phyloP scores from a whole-genome alignment of 345 rosid genomes.

The Laguncularia racemosa region DNA sequence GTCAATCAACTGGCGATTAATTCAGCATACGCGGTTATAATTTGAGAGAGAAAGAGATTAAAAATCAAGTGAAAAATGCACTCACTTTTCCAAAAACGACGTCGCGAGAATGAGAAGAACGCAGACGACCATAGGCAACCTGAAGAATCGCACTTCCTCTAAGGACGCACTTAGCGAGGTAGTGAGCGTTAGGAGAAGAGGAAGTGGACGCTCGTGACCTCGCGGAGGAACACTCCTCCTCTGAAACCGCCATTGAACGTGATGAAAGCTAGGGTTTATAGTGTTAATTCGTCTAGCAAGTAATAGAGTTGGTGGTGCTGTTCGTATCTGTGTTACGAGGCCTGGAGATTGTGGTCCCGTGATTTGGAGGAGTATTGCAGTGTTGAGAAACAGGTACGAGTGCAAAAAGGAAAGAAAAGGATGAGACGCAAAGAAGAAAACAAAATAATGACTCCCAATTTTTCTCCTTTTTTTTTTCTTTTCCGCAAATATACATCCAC shows the following conservation, averaged over 20 bases:
- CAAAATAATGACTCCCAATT: too few relatives aligned
- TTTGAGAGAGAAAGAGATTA: not conserved
- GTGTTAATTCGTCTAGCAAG: too few relatives aligned
- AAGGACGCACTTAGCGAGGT: slow-evolving; percentile 88
- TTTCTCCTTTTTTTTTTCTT: too few relatives aligned
- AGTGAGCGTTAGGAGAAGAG: slow-evolving; percentile 40
- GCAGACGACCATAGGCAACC: slow-evolving; percentile 73
- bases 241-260: slow-evolving; percentile 71
- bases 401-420: too few relatives aligned
- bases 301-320: too few relatives aligned
- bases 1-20: not conserved
- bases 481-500: too few relatives aligned
- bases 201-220: slow-evolving; percentile 63
- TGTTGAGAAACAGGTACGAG: too few relatives aligned
- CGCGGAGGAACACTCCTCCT: slow-evolving; percentile 80
- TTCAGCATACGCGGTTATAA: not conserved
- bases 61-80: not conserved
- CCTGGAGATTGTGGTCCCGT: too few relatives aligned
- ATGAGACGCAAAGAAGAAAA: too few relatives aligned
- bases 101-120: slow-evolving; percentile 57
- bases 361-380: too few relatives aligned
- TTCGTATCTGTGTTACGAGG: too few relatives aligned
- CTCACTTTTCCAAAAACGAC: slow-evolving; percentile 84
- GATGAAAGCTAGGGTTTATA: slow-evolving; percentile 12
- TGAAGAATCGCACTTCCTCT: slow-evolving; percentile 80